Base-by-base conservation (phyloP, 2,329 filamentous ascomycete species). In the Orbilia blumenaviensis region DNA sequence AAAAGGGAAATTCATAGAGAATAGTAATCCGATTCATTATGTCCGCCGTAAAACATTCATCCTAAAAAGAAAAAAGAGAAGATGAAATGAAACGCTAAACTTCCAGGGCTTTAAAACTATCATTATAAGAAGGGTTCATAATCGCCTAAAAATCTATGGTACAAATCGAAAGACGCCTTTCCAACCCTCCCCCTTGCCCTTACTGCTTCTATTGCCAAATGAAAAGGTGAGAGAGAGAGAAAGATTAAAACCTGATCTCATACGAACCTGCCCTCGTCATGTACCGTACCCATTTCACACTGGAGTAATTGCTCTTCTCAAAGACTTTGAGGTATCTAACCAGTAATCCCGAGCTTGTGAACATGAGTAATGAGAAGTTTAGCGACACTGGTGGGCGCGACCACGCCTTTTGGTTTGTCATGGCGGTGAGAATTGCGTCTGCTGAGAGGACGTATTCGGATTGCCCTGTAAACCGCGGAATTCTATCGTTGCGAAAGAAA, bases 361-460 rank as follows among this genome's bases (percentile, higher is more conserved):
- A 99, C 96, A 99, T 99, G 81, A 99, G 87, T 81, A 99, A 84
- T 78, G 91, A 95, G 82, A 99, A 99, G 83, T 89, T 95, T 83
- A 99, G 85, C 83, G 90, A 97, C 77, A 99, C 85, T 2, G 95
- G 95, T 56, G 96, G 96, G 64, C 95, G 87, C 79, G 92, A 96
- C 96, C 95, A 99, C 2, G 93, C 92, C 82, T 97, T 96, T 83
- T 98, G 94, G 81, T 96, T 96, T 54, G 96, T 99, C 94, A 97
- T 99, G 83, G 91, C 93, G 4, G 93, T 97, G 80, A 99, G 85
- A 66, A 91, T 91, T 44, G 95, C 95, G 84, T 99, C 96, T 8
- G 95, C 95, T 80, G 91, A 96, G 72, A 99, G 86, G 10, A 99
- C 94, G 79, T 91, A 99, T 84, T 99, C 95, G 84, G 91, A 94